Evolutionary conservation across 108 stramenopile genomes (phyloP).

Genomic region (Craspedostauros australis): DNA sequence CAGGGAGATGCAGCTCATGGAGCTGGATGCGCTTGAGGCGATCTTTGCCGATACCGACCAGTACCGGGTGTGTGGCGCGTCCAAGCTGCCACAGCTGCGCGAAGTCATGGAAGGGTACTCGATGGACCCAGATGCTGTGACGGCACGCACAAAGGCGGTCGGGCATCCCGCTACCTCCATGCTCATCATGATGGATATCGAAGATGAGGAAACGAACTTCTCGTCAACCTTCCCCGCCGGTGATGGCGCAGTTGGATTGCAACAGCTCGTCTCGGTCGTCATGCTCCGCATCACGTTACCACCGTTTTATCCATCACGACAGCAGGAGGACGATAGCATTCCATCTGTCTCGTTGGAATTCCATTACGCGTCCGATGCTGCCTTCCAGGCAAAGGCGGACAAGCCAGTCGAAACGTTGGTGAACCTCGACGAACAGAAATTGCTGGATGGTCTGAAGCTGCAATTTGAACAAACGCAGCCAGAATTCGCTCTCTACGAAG

Average conservation of each 20-base stretch:
- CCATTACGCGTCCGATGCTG: neutral
- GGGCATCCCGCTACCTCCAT: slow-evolving; percentile 24
- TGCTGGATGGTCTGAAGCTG: slow-evolving; percentile 8
- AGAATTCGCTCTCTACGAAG: slow-evolving; percentile 26
- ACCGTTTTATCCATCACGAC: slow-evolving; percentile 17
- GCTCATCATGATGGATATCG: slow-evolving; percentile 12
- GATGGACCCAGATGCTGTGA: slow-evolving; percentile 4
- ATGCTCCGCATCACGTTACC: slow-evolving; percentile 6
- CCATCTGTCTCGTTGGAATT: neutral
- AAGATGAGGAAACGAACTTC: slow-evolving; percentile 23
- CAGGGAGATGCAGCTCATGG: slow-evolving; percentile 38
- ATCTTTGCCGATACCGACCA: slow-evolving; percentile 27
- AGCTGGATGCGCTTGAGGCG: slow-evolving; percentile 34
- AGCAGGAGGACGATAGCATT: neutral
- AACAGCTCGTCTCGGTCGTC: slow-evolving; percentile 23
- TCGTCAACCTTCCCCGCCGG: slow-evolving; percentile 15
- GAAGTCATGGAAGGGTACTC: slow-evolving; percentile 17
- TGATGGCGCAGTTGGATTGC: slow-evolving; percentile 11
- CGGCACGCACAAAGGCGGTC: neutral
- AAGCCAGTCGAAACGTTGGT: slow-evolving; percentile 41
- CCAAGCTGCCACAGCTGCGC: slow-evolving; percentile 15
- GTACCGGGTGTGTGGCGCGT: slow-evolving; percentile 6
- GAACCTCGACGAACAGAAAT: slow-evolving; percentile 10
- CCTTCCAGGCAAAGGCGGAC: slow-evolving; percentile 10
- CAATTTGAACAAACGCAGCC: slow-evolving; percentile 19